Evolutionary conservation across 2,329 filamentous ascomycete species (phyloP).

Genomic region (Myriosclerotinia duriaeana): DNA sequence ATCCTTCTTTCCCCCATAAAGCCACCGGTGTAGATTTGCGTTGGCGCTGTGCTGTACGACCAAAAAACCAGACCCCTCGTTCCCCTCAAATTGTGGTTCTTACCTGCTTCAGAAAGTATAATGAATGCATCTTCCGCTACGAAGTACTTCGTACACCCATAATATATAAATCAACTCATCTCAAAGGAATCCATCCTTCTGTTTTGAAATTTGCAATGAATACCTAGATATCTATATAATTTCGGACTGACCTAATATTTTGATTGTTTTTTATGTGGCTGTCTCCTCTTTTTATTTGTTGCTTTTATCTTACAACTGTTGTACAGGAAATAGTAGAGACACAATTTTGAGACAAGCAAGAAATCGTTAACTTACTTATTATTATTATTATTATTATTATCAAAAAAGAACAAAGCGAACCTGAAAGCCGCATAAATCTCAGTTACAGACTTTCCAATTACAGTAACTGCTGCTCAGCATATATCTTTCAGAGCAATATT

Average conservation of each 20-base stretch:
- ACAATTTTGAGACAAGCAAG: background rate
- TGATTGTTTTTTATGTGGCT: conserved; percentile 12
- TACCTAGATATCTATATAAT: background rate
- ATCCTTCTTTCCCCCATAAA: conserved; percentile 3
- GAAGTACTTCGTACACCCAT: too few relatives aligned
- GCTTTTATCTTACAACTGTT: background rate
- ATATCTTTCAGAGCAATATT: too few relatives aligned
- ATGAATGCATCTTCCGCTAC: background rate
- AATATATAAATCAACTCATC: background rate
- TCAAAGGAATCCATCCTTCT: background rate
- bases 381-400: too few relatives aligned
- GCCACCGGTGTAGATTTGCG: conserved; percentile 12
- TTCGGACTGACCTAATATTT: conserved; percentile 8
- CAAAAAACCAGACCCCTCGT: background rate
- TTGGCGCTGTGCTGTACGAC: background rate
- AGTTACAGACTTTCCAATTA: too few relatives aligned
- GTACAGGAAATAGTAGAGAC: background rate
- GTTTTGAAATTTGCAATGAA: too few relatives aligned
- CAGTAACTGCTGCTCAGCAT: too few relatives aligned
- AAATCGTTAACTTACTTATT: background rate
- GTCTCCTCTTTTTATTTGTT: conserved; percentile 4
- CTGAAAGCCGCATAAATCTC: too few relatives aligned
- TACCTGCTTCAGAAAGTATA: background rate
- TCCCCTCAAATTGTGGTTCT: background rate
- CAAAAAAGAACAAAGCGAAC: too few relatives aligned